Evolutionary conservation across 139 green algal genomes (phyloP), one percentile per base, ranked within the genome.

Genomic region (Haematococcus sp.): DNA sequence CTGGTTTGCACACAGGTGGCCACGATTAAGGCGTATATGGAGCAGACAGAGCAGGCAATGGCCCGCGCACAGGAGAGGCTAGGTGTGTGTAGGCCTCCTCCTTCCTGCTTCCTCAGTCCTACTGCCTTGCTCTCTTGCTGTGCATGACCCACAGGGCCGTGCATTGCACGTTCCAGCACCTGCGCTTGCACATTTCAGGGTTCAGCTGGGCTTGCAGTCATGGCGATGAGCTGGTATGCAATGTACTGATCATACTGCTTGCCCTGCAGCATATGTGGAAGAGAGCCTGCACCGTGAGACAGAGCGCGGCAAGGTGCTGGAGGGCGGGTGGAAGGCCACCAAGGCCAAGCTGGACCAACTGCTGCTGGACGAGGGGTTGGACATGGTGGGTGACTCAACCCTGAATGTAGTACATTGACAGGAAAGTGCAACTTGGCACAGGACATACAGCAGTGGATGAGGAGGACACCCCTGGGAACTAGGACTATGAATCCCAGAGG

Each of bases 1-100:
- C 17, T 22, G 4, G 34, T 35, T 63, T 63, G 23, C 23, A 22
- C 51, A 33, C 71, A 77, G 71, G 60, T 77, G 28, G 27, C 51
- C 25, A 77, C 61, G 16, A 46, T 78, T n/a, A 73, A 73, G 63
- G 46, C 63, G 4, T 78, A 78, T 63, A 73, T 78, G 51, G 23
- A 78, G 46, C 33, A 67, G 32, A 54, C 49, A 4, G 73, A 78
- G 49, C 33, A 46, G 25, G 73, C 44, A 2, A 46, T 78, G 60
- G 43, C 60, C 2, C 17, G 60, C 16, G 54, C 35, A 22, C 40
- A 54, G n/a, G 63, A 78, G 51, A 17, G 68, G 3, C 59, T 78
- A 3, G 63, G 49, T 78, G 30, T 49, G 66, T 40, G 40, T 7
- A 49, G 11, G 40, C 40, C 40, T n/a, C n/a, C n/a, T n/a, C n/a